phyloP scores from a whole-genome alignment of 129 eudicot genomes.

The Tagetes erecta region DNA sequence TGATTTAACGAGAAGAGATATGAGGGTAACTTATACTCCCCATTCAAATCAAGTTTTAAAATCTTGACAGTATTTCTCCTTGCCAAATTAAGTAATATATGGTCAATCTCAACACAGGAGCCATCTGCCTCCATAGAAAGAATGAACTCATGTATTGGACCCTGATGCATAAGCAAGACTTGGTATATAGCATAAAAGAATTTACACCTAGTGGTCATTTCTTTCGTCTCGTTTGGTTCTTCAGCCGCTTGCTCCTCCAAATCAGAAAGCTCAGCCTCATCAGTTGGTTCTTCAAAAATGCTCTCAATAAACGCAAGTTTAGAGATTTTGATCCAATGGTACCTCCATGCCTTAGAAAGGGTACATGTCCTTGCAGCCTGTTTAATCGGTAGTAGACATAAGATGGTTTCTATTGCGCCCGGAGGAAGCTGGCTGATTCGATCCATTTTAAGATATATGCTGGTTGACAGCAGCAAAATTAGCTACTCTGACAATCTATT shows the following conservation, averaged over 20 bases:
- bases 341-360: conserved; percentile 22
- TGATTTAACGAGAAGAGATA: conserved; percentile 20
- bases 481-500: not conserved
- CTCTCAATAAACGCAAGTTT: not conserved
- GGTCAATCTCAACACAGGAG: not conserved
- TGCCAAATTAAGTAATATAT: not conserved
- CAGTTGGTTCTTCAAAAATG: not conserved
- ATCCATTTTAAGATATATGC: conserved; percentile 18
- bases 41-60: not conserved
- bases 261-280: not conserved
- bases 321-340: not conserved
- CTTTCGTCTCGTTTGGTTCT: not conserved
- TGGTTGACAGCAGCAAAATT: conserved; percentile 7
- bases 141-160: conserved; percentile 16
- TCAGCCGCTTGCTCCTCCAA: conserved; percentile 1
- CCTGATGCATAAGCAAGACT: conserved; percentile 5
- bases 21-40: not conserved
- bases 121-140: not conserved
- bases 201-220: conserved; percentile 1
- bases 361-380: conserved; percentile 19
- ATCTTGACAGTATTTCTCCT: not conserved
- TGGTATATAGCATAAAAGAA: conserved; percentile 16
- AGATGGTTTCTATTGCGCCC: conserved; percentile 3
- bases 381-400: conserved; percentile 24
- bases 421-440: conserved; percentile 19